These are phyloP conservation scores for Cyberlindnera veronae DNA, from an alignment of 805 yeast genomes.

Conservation along the genomic window DNA sequence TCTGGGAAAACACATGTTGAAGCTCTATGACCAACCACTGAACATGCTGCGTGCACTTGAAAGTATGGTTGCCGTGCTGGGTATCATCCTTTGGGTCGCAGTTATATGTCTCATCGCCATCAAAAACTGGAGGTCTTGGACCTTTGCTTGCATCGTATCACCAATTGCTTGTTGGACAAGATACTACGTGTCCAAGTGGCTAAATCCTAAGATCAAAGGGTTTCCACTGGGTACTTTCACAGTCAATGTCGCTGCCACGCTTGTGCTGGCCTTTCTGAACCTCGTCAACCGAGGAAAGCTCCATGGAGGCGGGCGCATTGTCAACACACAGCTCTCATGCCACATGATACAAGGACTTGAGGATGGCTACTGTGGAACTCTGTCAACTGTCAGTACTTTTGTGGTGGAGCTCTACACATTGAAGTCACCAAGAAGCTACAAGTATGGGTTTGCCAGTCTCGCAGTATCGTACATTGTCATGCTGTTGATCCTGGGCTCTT, in stretches of 20 bases:
- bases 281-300: slow-evolving; percentile 43
- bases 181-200: slow-evolving; percentile 46
- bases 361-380: slow-evolving; percentile 68
- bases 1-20: slow-evolving; percentile 51
- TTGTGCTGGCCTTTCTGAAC: slow-evolving; percentile 41
- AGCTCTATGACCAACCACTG: slow-evolving; percentile 47
- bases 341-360: slow-evolving; percentile 51
- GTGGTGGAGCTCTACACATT: slow-evolving; percentile 56
- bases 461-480: slow-evolving; percentile 43
- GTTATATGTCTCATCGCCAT: slow-evolving; percentile 23
- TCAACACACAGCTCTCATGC: slow-evolving; percentile 37
- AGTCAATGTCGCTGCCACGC: slow-evolving; percentile 46
- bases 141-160: slow-evolving; percentile 60
- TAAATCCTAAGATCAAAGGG: slow-evolving; percentile 39
- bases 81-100: slow-evolving; percentile 23
- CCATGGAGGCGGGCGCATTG: slow-evolving; percentile 24
- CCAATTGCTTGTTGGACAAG: slow-evolving; percentile 68
- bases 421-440: slow-evolving; percentile 36
- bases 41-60: slow-evolving; percentile 34
- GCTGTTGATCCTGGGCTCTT: slow-evolving; percentile 66
- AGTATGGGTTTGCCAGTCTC: slow-evolving; percentile 51
- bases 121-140: slow-evolving; percentile 62
- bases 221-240: slow-evolving; percentile 57
- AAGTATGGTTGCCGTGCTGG: slow-evolving; percentile 11
- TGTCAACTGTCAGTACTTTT: slow-evolving; percentile 77